Base-by-base conservation (phyloP, 345 rosid species). In the Corchorus capsularis region DNA sequence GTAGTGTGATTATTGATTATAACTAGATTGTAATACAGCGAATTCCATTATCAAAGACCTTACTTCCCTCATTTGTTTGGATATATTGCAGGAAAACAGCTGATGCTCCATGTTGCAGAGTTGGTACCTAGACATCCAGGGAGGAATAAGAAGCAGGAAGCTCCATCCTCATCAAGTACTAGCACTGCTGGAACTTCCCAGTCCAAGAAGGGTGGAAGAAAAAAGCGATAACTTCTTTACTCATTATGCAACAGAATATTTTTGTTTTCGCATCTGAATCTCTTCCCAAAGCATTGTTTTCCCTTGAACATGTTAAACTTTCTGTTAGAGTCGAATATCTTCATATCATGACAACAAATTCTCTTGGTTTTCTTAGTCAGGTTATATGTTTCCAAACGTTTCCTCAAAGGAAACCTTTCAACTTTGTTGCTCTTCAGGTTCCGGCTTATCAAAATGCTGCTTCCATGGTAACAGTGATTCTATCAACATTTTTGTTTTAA, bases 111-210 rank as follows among this genome's bases (percentile, higher is more conserved):
- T 75, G 87, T 93, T 45, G 94, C 97, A 34, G 97, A 94, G 79
- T 75, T 96, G 89, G 95, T 94, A 66, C 97, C 95, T 1, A 87
- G 91, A 76, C 98, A 94, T 82, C 93, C 95, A 0, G 96, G 93
- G 72, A 87, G 98, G 84, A 83, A 84, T 41, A 94, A 92, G 89
- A 91, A 94, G 81, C 94, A 86, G 77, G 98, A 95, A 82, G 68
- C 91, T 47, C 84, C 90, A 12, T 85, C 96, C 34, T 69, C 94
- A 10, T 81, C 89, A 73, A 72, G 78, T 49, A 22, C 20, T 34
- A 72, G 78, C 27, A 22, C 20, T 34, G 54, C 89, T 8, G 89
- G 89, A 45, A 35, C 92, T 63, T 86, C 91, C 37, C 91, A 94
- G 84, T 83, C 94, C 11, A 92, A 95, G 63, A 94, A 92, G 86